Evolutionary conservation across 495 filamentous ascomycete genomes (phyloP).

Genomic region (Xylaria curta): DNA sequence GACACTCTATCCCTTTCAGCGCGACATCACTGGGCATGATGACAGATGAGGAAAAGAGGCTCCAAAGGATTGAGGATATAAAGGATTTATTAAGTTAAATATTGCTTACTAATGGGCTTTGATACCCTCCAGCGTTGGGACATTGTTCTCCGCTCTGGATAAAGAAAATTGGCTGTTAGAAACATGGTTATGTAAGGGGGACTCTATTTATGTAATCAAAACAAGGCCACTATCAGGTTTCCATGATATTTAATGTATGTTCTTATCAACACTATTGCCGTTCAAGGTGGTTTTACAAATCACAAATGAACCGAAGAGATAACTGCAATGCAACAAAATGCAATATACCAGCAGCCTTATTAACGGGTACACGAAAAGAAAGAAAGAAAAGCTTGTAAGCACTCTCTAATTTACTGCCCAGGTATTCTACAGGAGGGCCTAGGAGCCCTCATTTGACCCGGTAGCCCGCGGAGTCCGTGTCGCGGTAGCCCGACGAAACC

Average conservation of each 20-base stretch:
- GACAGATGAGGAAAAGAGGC: slow-evolving; percentile 88
- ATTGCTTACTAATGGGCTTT: background rate
- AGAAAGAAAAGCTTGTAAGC: background rate
- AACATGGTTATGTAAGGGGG: background rate
- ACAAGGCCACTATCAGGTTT: background rate
- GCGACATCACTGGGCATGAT: slow-evolving; percentile 93
- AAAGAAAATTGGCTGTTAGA: background rate
- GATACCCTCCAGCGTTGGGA: background rate
- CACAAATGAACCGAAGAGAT: background rate
- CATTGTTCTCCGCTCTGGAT: background rate
- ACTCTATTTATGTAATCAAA: background rate
- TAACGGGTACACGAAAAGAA: background rate
- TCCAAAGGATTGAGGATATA: slow-evolving; percentile 92
- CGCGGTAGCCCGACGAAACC: slow-evolving; percentile 32
- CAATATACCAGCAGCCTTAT: background rate
- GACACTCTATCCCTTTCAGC: slow-evolving; percentile 54
- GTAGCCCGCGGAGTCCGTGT: slow-evolving; percentile 14
- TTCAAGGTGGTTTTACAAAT: background rate
- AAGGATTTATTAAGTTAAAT: slow-evolving; percentile 81
- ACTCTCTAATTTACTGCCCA: background rate
- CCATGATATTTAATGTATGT: background rate
- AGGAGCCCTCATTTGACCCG: background rate
- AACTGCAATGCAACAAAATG: background rate
- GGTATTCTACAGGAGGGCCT: background rate
- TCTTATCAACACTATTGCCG: background rate